Percentiles rank a stretch among this genome's conserved stretches.
Evolutionary conservation across 176 grass and related monocot species (phyloP).

Genomic region (Poa annua): DNA sequence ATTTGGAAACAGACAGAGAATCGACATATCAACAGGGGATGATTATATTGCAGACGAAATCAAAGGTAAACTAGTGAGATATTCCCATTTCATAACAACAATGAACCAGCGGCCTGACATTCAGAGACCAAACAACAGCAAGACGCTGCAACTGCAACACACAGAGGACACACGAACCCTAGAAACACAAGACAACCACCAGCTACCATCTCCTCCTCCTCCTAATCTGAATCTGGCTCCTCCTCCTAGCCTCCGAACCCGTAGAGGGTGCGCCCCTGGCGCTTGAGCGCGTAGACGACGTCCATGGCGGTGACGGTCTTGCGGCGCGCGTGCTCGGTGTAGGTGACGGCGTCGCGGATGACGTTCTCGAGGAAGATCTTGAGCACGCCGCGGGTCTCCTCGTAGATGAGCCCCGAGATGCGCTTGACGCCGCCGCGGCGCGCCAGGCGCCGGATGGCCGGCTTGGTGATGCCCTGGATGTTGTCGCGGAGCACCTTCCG

Average conservation of each 20-base stretch:
- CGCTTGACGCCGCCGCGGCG: slow-evolving; percentile 89
- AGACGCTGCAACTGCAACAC: too few relatives aligned
- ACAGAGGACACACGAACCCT: neutral
- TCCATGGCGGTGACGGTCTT: slow-evolving; percentile 99
- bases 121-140: too few relatives aligned
- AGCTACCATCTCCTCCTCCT: neutral
- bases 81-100: too few relatives aligned
- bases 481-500: slow-evolving; percentile 92
- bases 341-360: slow-evolving; percentile 95
- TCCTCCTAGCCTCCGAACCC: slow-evolving; percentile 65
- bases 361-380: slow-evolving; percentile 99
- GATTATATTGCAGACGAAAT: too few relatives aligned
- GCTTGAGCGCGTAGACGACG: slow-evolving; percentile 92
- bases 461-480: slow-evolving; percentile 98
- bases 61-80: too few relatives aligned
- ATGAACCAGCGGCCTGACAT: too few relatives aligned
- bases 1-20: too few relatives aligned
- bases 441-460: slow-evolving; percentile 78
- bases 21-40: too few relatives aligned
- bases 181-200: neutral
- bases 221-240: too few relatives aligned
- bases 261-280: slow-evolving; percentile 91
- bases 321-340: slow-evolving; percentile 89
- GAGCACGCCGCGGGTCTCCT: slow-evolving; percentile 95
- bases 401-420: slow-evolving; percentile 91